Evolutionary conservation across 169 alveolate genomes (phyloP), one percentile per base, ranked within the genome.

Genomic region (Plasmodium reichenowi): DNA sequence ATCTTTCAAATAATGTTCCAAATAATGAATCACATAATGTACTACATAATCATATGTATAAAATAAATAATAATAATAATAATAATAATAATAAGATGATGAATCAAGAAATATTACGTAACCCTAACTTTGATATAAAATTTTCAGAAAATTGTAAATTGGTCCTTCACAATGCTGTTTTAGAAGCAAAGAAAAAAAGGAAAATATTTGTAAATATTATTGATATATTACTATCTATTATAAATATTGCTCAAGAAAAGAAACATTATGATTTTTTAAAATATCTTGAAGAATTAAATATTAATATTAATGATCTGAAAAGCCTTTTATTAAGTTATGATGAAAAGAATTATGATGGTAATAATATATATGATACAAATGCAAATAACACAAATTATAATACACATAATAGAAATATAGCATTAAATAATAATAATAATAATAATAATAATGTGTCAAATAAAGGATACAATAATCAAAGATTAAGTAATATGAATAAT

Each of bases 81-180:
- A 10, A 29, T 29, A 64, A 32, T 0, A 54, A 5, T 22, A 1
- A 13, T 15, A 54, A 54, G 13, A 72, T 52, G 26, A 72, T 3
- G 24, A 48, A 72, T 72, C n/a, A 22, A 24, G 9, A 76, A 8
- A 47, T 43, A 1, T 0, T 7, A 7, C 10, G 73, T 29, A 56
- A 56, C 17, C 24, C n/a, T 15, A 80, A 80, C 26, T 56, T 47
- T 2, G 72, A 83, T 10, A 83, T 83, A 56, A 83, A 63, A 29
- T 83, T 83, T 83, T 83, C 91, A 32, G 66, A 83, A 15, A 68
- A 50, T 63, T 83, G 91, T 54, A 83, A 83, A 48, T 48, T 60
- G 9, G 74, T 68, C 22, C 91, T 83, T 45, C 80, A 83, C 45
- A 83, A 83, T 47, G 91, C 91, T 26, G 72, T 83, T 58, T 62